These are phyloP conservation scores for Blumeriella jaapii DNA, from an alignment of 2,329 filamentous ascomycete genomes.

Conservation along the genomic window DNA sequence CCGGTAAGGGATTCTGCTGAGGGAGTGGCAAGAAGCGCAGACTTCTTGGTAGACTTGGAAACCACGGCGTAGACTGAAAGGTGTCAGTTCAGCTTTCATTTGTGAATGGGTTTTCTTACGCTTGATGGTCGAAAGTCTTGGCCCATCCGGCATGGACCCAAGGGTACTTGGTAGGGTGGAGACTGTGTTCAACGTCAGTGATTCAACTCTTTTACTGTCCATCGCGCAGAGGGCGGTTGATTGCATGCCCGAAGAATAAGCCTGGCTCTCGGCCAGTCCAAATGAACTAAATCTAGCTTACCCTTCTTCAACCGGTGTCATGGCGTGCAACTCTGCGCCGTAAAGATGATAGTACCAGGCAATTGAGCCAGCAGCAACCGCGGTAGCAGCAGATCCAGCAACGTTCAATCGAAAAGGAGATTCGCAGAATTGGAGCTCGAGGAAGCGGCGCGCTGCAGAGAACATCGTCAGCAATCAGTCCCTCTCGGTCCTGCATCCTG, in stretches of 20 bases:
- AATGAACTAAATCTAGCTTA: constrained; percentile 41
- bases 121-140: constrained; percentile 95
- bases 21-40: constrained; percentile 94
- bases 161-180: constrained; percentile 84
- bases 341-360: constrained; percentile 98
- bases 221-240: too few species aligned
- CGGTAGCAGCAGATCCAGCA: constrained; percentile 76
- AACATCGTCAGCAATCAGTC: constrained; percentile 30
- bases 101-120: constrained; percentile 49
- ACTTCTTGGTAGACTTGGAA: constrained; percentile 99
- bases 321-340: constrained; percentile 75
- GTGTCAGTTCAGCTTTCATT: constrained; percentile 12
- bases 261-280: constrained; percentile 6
- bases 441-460: constrained; percentile 51
- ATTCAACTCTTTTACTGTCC: background rate
- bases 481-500: background rate
- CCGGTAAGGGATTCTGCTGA: constrained; percentile 89
- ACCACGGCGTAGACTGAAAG: constrained; percentile 77
- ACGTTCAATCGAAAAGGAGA: constrained; percentile 75
- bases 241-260: too few species aligned
- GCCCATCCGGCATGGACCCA: constrained; percentile 89
- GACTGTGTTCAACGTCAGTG: constrained; percentile 41
- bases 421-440: constrained; percentile 56
- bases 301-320: constrained; percentile 95
- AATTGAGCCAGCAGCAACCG: constrained; percentile 75